phyloP scores from a whole-genome alignment of 2,329 filamentous ascomycete genomes.

The Chrysoporthe puriensis region DNA sequence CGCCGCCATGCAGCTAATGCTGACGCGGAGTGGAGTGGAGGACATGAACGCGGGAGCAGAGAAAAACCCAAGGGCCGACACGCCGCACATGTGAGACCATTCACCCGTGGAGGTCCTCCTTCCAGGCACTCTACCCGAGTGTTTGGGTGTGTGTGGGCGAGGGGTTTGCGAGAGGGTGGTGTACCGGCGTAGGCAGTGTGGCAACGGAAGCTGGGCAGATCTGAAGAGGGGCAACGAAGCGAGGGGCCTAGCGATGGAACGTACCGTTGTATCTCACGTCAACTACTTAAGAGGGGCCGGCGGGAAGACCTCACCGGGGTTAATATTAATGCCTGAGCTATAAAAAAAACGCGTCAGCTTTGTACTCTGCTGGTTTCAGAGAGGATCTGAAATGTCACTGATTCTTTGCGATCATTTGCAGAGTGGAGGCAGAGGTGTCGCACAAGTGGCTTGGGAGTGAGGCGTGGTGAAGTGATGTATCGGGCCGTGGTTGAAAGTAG shows the following conservation, averaged over 20 bases:
- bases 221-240: slow-evolving; percentile 17
- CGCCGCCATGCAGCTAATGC: slow-evolving; percentile 1
- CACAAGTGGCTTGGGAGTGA: slow-evolving; percentile 23
- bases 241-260: slow-evolving; percentile 20
- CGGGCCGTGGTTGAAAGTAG: neutral
- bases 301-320: neutral
- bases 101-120: slow-evolving; percentile 15
- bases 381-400: neutral
- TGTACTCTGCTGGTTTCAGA: neutral
- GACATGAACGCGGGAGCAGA: neutral
- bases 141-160: slow-evolving; percentile 27
- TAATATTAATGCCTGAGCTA: slow-evolving; percentile 17
- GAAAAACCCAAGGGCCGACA: slow-evolving; percentile 20
- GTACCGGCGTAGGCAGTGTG: slow-evolving; percentile 14
- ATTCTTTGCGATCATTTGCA: neutral
- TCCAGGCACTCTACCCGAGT: slow-evolving; percentile 25
- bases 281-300: neutral
- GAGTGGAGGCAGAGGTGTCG: slow-evolving; percentile 1
- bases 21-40: slow-evolving; percentile 12
- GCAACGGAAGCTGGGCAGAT: slow-evolving; percentile 14
- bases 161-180: slow-evolving; percentile 24
- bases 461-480: slow-evolving; percentile 2
- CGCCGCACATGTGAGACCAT: slow-evolving; percentile 20
- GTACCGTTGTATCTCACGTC: slow-evolving; percentile 22
- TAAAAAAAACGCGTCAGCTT: slow-evolving; percentile 22